Evolutionary conservation across 495 filamentous ascomycete genomes (phyloP).

Genomic region (Neohortaea acidophila): DNA sequence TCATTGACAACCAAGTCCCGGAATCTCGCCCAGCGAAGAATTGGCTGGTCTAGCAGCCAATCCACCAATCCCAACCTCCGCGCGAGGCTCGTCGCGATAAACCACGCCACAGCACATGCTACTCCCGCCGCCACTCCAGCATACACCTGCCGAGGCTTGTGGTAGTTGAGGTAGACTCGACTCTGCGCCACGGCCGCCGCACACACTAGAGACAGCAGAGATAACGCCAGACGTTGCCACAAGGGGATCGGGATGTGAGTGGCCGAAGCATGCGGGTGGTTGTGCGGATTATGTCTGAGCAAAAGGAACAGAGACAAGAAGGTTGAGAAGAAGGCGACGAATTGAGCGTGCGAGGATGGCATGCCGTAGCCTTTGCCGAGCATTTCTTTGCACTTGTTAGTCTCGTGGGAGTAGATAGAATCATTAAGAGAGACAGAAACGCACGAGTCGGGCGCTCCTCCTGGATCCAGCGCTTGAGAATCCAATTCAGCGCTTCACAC

Average conservation of each 20-base stretch:
- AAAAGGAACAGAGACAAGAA: constrained; percentile 70
- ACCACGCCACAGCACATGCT: constrained; percentile 65
- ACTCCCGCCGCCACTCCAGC: constrained; percentile 60
- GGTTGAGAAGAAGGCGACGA: constrained; percentile 75
- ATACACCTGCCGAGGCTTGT: constrained; percentile 74
- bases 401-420: too few species aligned
- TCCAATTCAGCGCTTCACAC: constrained; percentile 88
- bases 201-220: constrained; percentile 38
- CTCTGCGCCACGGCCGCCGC: constrained; percentile 63
- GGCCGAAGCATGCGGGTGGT: constrained; percentile 29
- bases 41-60: constrained; percentile 53
- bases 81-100: constrained; percentile 46
- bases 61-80: constrained; percentile 49
- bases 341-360: constrained; percentile 97
- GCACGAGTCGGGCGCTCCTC: constrained; percentile 70
- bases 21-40: constrained; percentile 49
- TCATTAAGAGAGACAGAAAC: too few species aligned
- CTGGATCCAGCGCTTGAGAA: constrained; percentile 76
- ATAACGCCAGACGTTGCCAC: constrained; percentile 40
- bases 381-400: constrained; percentile 41
- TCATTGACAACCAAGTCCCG: constrained; percentile 80
- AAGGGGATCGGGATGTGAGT: constrained; percentile 39
- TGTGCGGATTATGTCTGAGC: constrained; percentile 49
- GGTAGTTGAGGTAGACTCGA: constrained; percentile 83
- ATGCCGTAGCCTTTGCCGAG: constrained; percentile 92